Evolutionary conservation across 208 protist genomes (phyloP).

Genomic region (Acanthamoeba lenticulata): DNA sequence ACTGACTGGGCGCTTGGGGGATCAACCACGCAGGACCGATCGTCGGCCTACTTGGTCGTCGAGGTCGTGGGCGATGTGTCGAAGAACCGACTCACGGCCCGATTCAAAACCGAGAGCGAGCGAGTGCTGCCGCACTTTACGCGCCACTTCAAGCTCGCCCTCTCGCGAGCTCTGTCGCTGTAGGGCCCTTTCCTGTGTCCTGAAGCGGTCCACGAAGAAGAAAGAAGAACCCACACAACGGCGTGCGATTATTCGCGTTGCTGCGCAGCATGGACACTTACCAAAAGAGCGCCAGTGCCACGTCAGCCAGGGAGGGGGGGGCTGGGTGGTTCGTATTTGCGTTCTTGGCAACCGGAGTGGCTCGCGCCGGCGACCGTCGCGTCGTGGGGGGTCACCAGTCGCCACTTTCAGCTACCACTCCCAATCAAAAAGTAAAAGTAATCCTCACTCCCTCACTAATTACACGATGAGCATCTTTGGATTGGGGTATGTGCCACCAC

Average conservation of each 20-base stretch:
- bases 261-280: too few species aligned
- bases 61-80: not conserved
- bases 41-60: not conserved
- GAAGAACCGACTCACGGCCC: not conserved
- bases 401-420: not conserved
- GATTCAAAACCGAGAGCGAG: not conserved
- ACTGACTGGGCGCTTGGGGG: not conserved
- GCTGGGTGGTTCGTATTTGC: too few species aligned
- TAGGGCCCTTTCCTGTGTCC: not conserved
- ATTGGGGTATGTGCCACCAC: not conserved
- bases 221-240: not conserved
- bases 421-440: not conserved
- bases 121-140: not conserved
- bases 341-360: too few species aligned
- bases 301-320: too few species aligned
- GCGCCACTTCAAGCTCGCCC: constrained; percentile 15
- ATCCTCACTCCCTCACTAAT: not conserved
- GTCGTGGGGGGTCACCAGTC: too few species aligned
- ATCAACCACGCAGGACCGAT: not conserved
- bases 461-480: not conserved
- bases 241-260: not conserved
- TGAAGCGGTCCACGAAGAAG: not conserved
- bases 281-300: too few species aligned
- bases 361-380: too few species aligned
- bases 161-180: not conserved